A percentile compares a stretch with the other conserved stretches of the same genome.
Evolutionary conservation across 2,329 filamentous ascomycete species (phyloP).

Genomic region (Camptophora hylomeconis): DNA sequence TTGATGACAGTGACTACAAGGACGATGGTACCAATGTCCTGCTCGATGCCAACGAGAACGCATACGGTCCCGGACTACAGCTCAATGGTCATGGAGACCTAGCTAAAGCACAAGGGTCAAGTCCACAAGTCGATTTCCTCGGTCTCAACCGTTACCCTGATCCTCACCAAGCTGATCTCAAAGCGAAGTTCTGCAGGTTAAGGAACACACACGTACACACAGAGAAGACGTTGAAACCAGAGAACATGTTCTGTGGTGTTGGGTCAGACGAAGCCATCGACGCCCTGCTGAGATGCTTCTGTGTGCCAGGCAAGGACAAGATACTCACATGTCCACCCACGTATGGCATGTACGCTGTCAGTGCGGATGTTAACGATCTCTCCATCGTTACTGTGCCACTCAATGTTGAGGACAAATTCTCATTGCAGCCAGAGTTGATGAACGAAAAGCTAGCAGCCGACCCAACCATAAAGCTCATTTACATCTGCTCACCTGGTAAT

Average conservation of each 20-base stretch:
- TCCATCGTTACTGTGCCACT: slow-evolving; percentile 76
- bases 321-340: slow-evolving; percentile 93
- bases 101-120: slow-evolving; percentile 25
- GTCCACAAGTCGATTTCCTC: slow-evolving; percentile 58
- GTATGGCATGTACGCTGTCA: slow-evolving; percentile 96
- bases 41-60: slow-evolving; percentile 96
- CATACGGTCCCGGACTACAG: slow-evolving; percentile 70
- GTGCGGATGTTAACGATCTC: slow-evolving; percentile 87
- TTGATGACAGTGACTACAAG: slow-evolving; percentile 73
- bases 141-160: slow-evolving; percentile 91
- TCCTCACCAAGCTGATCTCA: slow-evolving; percentile 79
- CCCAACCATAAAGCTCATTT: slow-evolving; percentile 67
- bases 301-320: slow-evolving; percentile 70
- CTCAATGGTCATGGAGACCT: slow-evolving; percentile 31
- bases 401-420: slow-evolving; percentile 57
- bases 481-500: slow-evolving; percentile 91
- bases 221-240: slow-evolving; percentile 55
- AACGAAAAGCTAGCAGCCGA: slow-evolving; percentile 50
- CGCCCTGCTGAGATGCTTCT: slow-evolving; percentile 85
- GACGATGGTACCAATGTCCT: slow-evolving; percentile 93
- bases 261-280: slow-evolving; percentile 97
- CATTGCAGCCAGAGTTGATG: slow-evolving; percentile 59
- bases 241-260: slow-evolving; percentile 86
- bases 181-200: slow-evolving; percentile 72
- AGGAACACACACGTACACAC: slow-evolving; percentile 81